Conservation (phyloP, 2,329 filamentous ascomycete species). For the Aureobasidium namibiae region DNA sequence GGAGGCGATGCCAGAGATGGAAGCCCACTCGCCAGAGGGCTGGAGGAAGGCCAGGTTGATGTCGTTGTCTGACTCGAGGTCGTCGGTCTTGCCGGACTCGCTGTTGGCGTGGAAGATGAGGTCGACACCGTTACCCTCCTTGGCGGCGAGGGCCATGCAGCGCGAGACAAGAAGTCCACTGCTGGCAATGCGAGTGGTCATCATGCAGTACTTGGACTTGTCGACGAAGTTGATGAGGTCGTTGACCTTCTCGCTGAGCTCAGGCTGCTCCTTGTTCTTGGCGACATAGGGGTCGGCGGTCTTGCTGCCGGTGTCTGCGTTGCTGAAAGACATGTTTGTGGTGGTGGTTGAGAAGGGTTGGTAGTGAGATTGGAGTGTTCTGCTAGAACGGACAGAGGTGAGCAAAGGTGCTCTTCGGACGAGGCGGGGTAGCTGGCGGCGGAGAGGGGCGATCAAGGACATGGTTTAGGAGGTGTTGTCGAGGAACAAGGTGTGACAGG, state of each 20-base stretch:
- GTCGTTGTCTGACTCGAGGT: constrained; percentile 62
- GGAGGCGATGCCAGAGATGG: constrained; percentile 63
- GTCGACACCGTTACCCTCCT: constrained; percentile 72
- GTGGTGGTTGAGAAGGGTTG: constrained; percentile 7
- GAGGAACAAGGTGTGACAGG: neutral
- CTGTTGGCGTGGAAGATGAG: constrained; percentile 89
- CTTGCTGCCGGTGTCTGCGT: constrained; percentile 54
- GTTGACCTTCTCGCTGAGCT: constrained; percentile 66
- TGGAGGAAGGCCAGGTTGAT: constrained; percentile 74
- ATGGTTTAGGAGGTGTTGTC: neutral
- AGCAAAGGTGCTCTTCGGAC: constrained; percentile 10
- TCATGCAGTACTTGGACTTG: constrained; percentile 75
- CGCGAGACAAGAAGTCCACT: constrained; percentile 65
- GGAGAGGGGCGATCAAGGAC: constrained; percentile 16
- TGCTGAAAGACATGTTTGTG: constrained; percentile 42
- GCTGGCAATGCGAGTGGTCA: constrained; percentile 66
- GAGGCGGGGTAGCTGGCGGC: constrained; percentile 15
- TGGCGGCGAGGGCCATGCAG: constrained; percentile 76
- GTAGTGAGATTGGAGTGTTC: constrained; percentile 6
- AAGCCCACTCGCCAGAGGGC: constrained; percentile 73
- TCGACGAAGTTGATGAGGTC: constrained; percentile 64
- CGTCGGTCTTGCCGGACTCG: constrained; percentile 79
- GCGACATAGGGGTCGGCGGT: constrained; percentile 72
- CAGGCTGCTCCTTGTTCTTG: constrained; percentile 62
- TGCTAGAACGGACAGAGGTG: neutral